Percentiles rank a stretch among this genome's conserved stretches.
phyloP scores from a whole-genome alignment of 2,329 filamentous ascomycete species.

The Fusarium foetens region DNA sequence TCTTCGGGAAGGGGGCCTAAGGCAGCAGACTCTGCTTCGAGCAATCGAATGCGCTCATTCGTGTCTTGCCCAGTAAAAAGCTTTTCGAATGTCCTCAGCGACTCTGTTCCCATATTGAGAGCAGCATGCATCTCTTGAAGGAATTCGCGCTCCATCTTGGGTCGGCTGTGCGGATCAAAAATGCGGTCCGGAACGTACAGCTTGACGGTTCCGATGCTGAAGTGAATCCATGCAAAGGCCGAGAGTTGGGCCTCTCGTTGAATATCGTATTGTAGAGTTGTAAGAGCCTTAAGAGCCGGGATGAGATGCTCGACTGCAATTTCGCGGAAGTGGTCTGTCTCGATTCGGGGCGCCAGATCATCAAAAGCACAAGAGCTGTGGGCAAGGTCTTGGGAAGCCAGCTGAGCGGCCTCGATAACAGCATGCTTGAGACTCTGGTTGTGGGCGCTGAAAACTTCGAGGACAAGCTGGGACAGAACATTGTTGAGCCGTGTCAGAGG shows the following conservation, averaged over 20 bases:
- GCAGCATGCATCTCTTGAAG: constrained; percentile 64
- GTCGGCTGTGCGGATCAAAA: constrained; percentile 80
- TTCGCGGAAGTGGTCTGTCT: constrained; percentile 51
- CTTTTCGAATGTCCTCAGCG: constrained; percentile 72
- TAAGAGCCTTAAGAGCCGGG: constrained; percentile 58
- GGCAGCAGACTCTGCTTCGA: constrained; percentile 69
- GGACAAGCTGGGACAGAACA: constrained; percentile 59
- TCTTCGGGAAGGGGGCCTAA: constrained; percentile 75
- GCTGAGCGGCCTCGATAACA: constrained; percentile 42
- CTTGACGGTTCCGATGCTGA: constrained; percentile 77
- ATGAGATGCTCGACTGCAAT: constrained; percentile 57
- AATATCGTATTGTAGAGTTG: constrained; percentile 38
- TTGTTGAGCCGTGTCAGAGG: constrained; percentile 60
- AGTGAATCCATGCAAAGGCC: constrained; percentile 75
- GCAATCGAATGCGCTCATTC: constrained; percentile 72
- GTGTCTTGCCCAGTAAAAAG: constrained; percentile 74
- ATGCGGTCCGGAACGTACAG: constrained; percentile 88
- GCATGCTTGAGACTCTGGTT: constrained; percentile 47
- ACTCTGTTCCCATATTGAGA: constrained; percentile 66
- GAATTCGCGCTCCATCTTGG: constrained; percentile 71
- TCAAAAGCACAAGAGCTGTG: constrained; percentile 30
- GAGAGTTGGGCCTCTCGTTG: constrained; percentile 47
- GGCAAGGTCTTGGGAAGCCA: constrained; percentile 22
- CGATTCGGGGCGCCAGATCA: constrained; percentile 40
- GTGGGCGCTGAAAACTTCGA: constrained; percentile 55